Evolutionary conservation across 2,329 filamentous ascomycete species (phyloP), one percentile per base, ranked within the genome.

Genomic region (Pseudogymnoascus sp.): DNA sequence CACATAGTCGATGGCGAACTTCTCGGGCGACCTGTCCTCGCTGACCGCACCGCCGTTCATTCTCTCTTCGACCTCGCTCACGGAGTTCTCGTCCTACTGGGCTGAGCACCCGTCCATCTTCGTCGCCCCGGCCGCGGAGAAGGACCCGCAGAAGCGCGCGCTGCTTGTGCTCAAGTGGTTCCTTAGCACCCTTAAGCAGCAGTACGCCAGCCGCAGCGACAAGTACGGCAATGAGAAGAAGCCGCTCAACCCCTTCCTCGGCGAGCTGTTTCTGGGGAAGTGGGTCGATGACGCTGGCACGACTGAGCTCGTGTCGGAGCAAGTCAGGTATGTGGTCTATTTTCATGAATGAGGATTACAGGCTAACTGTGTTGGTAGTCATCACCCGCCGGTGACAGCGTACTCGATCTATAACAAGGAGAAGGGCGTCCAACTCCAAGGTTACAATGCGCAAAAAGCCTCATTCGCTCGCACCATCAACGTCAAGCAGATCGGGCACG

Each of bases 141-240:
- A 86, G 62, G 90, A 96, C 74, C 84, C 92, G 0, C 85, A 89
- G 71, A 95, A 92, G 80, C 87, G 93, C 67, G 88, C 91, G 19
- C 78, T 96, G 69, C 81, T 93, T 36, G 93, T 98, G n/a, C 80
- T 97, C 71, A 96, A 93, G 77, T 98, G 93, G 93, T 98, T 97
- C 79, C 79, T 98, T 63, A 93, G 87, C 72, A 96, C 93, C 3
- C 81, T 98, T 62, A 96, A 95, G 79, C 91, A 96, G 77, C 92
- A 96, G 75, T 87, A 88, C 72, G 84, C 85, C 65, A 85, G 81
- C 72, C 82, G 84, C 65, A 96, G 90, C 74, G 93, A 97, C 70
- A 80, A 86, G 71, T 87, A 83, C 68, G 92, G 92, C 61, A 95
- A 92, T 73, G 93, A 97, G 81, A 98, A 98, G 86, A 99, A 98